These are phyloP conservation scores for Pseudogymnoascus sp. DNA, from an alignment of 2,329 filamentous ascomycete genomes.

Conservation along the genomic window DNA sequence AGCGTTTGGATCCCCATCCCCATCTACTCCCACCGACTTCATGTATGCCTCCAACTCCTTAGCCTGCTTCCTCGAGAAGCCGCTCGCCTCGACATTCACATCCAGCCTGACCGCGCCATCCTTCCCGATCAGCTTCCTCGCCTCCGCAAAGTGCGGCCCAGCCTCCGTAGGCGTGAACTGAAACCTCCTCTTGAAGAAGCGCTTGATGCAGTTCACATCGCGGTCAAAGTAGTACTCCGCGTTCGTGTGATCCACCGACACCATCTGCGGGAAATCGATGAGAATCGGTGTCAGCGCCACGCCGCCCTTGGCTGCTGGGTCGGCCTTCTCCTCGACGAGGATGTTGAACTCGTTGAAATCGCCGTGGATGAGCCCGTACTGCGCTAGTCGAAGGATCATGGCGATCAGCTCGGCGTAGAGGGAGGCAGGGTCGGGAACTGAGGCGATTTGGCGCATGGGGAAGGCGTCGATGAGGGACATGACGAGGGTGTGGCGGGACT, in stretches of 20 bases:
- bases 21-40: constrained; percentile 55
- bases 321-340: constrained; percentile 67
- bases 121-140: constrained; percentile 62
- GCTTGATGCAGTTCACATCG: constrained; percentile 90
- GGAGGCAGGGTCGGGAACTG: constrained; percentile 71
- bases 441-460: constrained; percentile 79
- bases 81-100: constrained; percentile 81
- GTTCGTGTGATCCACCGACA: constrained; percentile 88
- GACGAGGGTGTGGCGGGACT: constrained; percentile 90
- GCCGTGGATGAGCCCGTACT: constrained; percentile 86
- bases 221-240: constrained; percentile 97
- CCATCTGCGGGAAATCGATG: constrained; percentile 98
- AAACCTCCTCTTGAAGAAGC: constrained; percentile 84
- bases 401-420: constrained; percentile 88
- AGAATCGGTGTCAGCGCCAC: constrained; percentile 62
- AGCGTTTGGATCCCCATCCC: constrained; percentile 28
- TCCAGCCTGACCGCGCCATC: constrained; percentile 66
- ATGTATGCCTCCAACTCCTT: constrained; percentile 91
- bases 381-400: constrained; percentile 75
- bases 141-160: constrained; percentile 79
- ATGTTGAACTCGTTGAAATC: constrained; percentile 99
- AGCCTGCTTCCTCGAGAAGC: constrained; percentile 94
- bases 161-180: constrained; percentile 74
- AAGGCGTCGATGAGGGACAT: constrained; percentile 93
- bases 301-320: constrained; percentile 28